A percentile compares a stretch with the other conserved stretches of the same genome.
Conservation (phyloP, 805 yeast genomes). For the Yarrowia sp. region DNA sequence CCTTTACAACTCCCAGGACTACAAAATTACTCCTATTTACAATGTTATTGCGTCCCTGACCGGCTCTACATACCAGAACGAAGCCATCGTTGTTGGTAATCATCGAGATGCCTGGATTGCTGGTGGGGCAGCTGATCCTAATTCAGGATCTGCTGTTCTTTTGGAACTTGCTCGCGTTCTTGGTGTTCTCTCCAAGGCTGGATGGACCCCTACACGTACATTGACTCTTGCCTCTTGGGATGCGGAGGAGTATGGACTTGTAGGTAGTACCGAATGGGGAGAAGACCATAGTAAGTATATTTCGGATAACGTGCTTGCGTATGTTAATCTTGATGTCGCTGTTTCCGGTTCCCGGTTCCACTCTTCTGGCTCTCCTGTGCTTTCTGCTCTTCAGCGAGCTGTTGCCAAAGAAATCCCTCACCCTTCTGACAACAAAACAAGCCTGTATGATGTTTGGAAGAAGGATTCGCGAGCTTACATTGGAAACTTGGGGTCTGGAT, state of each 20-base stretch:
- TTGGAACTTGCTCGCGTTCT: slow-evolving; percentile 64
- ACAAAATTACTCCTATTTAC: slow-evolving; percentile 57
- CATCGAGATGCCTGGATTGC: slow-evolving; percentile 81
- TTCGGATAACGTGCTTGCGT: slow-evolving; percentile 56
- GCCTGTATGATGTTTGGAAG: slow-evolving; percentile 41
- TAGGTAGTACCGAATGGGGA: slow-evolving; percentile 79
- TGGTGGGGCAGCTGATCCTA: slow-evolving; percentile 79
- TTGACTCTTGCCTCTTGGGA: slow-evolving; percentile 77
- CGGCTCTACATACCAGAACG: slow-evolving; percentile 50
- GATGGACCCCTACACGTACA: slow-evolving; percentile 74
- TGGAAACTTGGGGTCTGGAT: slow-evolving; percentile 61
- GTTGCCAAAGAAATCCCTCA: slow-evolving; percentile 48
- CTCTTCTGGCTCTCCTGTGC: slow-evolving; percentile 58
- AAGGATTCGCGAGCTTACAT: slow-evolving; percentile 40
- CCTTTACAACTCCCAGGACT: slow-evolving; percentile 59
- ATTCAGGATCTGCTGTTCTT: slow-evolving; percentile 65
- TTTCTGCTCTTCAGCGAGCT: slow-evolving; percentile 48
- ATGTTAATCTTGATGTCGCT: slow-evolving; percentile 68
- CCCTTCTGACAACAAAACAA: slow-evolving; percentile 42
- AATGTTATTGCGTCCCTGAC: slow-evolving; percentile 62
- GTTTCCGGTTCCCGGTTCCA: slow-evolving; percentile 54
- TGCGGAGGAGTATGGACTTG: slow-evolving; percentile 68
- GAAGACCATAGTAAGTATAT: slow-evolving; percentile 54
- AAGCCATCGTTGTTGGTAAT: slow-evolving; percentile 65
- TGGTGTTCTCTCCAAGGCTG: slow-evolving; percentile 49